Evolutionary conservation across 1,284 basidiomycete genomes (phyloP), one percentile per base, ranked within the genome.

Genomic region (Laetiporus sulphureus): DNA sequence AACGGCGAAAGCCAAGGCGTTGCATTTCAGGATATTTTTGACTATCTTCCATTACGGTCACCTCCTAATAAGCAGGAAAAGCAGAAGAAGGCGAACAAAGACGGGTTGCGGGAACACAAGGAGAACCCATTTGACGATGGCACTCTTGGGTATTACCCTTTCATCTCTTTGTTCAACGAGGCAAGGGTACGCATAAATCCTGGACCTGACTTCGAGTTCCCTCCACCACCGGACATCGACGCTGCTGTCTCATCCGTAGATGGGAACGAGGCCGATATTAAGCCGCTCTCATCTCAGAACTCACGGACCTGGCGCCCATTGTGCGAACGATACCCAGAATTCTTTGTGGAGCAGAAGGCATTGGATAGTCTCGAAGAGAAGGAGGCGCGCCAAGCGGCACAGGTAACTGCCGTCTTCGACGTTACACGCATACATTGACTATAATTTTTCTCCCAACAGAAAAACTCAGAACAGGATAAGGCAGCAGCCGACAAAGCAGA

Each of bases 101-200:
- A 86, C 55, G 81, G 79, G 22, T 70, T 78, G 21, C 76, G 79
- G 40, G 82, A 85, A 52, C 85, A 88, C 58, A 75, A 75, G 46
- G 79, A 91, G 60, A 92, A 93, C 51, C 74, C 78, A 1, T 87
- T 91, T 58, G 94, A 99, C 63, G 96, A 99, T 60, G 96, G 96
- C 8, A 85, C 84, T 15, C 66, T 97, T 5, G 96, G 96, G 0
- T 99, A 99, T 63, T 99, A 93, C 58, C 91, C 94, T 0, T 85
- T 96, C 66, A 79, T 96, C 39, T 96, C 91, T 3, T 72, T 95
- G 31, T 99, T 92, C 68, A 94, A 93, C 48, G 84, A 87, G 41
- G 96, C 91, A 1, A 78, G 83, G 47, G 87, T 92, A 5, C 74
- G 66, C 34, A 73, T 96, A 47, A 96, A 97, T 59, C 80, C 92